These are phyloP conservation scores for Saccharomyces hybrid DNA, from an alignment of 1,139 yeast species.

Conservation along the genomic window DNA sequence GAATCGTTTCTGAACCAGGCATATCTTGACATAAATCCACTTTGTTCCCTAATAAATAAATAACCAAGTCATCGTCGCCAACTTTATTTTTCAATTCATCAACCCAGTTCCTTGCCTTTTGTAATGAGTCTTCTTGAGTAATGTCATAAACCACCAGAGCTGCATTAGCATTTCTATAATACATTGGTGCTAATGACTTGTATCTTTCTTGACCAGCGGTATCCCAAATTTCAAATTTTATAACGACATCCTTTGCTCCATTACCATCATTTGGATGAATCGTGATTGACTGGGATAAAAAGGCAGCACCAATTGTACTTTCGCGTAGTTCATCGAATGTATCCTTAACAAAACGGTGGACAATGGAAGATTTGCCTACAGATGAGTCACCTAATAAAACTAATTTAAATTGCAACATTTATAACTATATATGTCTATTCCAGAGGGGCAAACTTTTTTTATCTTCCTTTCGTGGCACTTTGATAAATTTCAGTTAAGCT, in stretches of 20 bases:
- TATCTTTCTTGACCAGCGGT: conserved; percentile 86
- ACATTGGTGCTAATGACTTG: conserved; percentile 79
- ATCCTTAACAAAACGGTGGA: conserved; percentile 87
- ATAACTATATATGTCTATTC: not conserved
- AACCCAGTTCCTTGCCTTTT: conserved; percentile 92
- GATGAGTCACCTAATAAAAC: conserved; percentile 96
- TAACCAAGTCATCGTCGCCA: conserved; percentile 60
- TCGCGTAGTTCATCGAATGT: conserved; percentile 92
- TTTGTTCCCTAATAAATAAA: conserved; percentile 80
- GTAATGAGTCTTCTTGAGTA: conserved; percentile 59
- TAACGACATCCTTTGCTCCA: conserved; percentile 37
- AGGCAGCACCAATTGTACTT: conserved; percentile 96
- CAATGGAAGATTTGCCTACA: conserved; percentile 88
- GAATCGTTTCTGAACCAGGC: not conserved
- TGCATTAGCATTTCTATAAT: conserved; percentile 77
- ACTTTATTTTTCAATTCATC: conserved; percentile 92
- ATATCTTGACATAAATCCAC: conserved; percentile 46
- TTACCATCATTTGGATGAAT: conserved; percentile 24
- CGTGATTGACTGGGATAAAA: conserved; percentile 80
- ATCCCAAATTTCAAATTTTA: conserved; percentile 82
- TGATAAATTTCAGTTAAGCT: not conserved
- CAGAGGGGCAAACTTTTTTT: not conserved
- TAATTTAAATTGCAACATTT: conserved; percentile 58
- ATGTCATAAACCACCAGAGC: conserved; percentile 77
- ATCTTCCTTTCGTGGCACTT: not conserved